Evolutionary conservation across 2,329 filamentous ascomycete genomes (phyloP), one percentile per base, ranked within the genome.

Genomic region (Fusarium acutatum): DNA sequence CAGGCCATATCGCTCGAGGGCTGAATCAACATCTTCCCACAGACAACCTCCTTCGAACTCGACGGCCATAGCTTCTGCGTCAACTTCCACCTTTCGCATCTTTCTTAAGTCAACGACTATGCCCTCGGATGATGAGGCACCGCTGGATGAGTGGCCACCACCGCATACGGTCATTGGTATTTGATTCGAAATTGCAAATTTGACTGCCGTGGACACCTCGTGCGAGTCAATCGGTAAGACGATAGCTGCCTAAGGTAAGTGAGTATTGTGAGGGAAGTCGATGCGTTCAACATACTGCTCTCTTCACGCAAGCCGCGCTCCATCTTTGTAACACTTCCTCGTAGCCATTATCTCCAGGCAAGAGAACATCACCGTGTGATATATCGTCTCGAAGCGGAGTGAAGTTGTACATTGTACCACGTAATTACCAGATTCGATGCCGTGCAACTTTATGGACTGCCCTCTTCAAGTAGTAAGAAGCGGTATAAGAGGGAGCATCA

Each of bases 61-160:
- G 54, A 89, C 83, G 2, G 83, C 85, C 73, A 84, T 82, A 15
- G 80, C 79, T 9, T 80, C 79, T 1, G 76, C 30, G 57, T 90
- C 83, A 24, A 90, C 85, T 3, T 75, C 79, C 12, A 90, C 87
- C 3, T 79, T 75, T 14, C 84, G 81, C 84, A 91, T 86, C 41
- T 83, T 81, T 3, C 82, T 81, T 6, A 91, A 81, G 75, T 90
- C 87, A 64, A 91, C 86, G 6, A 90, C 83, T 22, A 91, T 81
- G 13, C 85, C 85, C 15, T 85, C 86, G 3, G 84, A 85, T 5
- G 86, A 87, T 8, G 76, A 85, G 5, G 85, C 82, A 1, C 87
- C 88, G 10, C 83, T 83, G 0, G 88, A 88, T 0, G 87, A 87
- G 78, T 91, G 89, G 0, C 87, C 87, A 17, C 89, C 88, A 9